A percentile compares a stretch with the other conserved stretches of the same genome.
Conservation (phyloP, 306 rosid species). For the Gynostemma pentaphyllum region DNA sequence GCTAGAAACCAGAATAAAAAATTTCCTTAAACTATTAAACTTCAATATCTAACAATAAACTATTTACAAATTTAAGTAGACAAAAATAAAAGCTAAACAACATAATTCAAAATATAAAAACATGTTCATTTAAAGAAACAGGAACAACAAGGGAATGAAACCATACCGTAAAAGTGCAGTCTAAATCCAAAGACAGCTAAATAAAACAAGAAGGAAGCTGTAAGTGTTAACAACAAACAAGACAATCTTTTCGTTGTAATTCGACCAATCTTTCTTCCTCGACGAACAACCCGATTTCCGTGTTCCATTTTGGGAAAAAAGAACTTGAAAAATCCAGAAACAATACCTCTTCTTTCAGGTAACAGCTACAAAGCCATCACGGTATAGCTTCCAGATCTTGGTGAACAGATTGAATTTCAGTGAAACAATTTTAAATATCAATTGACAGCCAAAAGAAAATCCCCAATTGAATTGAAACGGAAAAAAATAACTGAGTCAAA, state of each 20-base stretch:
- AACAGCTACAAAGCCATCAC: conserved; percentile 38
- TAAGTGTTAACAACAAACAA: conserved; percentile 32
- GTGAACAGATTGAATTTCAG: no score
- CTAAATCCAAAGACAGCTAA: conserved; percentile 45
- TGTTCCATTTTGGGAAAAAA: neutral
- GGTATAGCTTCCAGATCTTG: conserved; percentile 22
- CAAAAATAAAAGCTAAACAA: neutral
- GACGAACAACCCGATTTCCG: conserved; percentile 29
- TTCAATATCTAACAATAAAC: no score
- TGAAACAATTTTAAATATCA: no score
- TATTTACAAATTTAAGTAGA: no score
- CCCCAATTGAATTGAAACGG: no score
- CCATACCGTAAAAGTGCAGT: conserved; percentile 48
- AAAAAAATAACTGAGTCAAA: no score
- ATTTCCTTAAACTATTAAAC: no score
- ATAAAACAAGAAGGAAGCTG: conserved; percentile 33
- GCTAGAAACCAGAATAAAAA: no score
- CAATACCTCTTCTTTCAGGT: conserved; percentile 44
- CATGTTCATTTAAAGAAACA: neutral
- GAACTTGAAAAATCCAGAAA: neutral
- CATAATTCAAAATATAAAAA: neutral
- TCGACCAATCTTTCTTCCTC: conserved; percentile 60
- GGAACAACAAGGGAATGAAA: conserved; percentile 1
- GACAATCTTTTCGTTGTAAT: conserved; percentile 35
- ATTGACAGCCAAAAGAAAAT: no score